Conservation (phyloP, 805 yeast species). For the Candida multigemmis region DNA sequence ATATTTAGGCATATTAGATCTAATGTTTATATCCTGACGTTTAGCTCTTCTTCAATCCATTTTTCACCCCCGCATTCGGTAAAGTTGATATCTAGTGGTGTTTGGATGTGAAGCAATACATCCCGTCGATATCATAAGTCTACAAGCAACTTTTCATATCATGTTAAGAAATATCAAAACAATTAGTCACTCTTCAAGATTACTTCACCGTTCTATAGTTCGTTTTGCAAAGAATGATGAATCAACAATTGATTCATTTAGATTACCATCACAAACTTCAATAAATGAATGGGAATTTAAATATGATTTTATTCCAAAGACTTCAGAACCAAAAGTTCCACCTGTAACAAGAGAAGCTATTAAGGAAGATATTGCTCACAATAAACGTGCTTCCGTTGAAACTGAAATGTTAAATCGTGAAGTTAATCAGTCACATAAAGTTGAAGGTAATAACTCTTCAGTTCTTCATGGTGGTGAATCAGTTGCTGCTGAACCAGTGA, state of each 20-base stretch:
- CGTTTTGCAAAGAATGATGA: conserved; percentile 42
- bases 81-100: too few relatives aligned
- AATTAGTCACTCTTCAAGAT: too few relatives aligned
- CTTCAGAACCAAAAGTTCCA: conserved; percentile 31
- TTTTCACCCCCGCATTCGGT: too few relatives aligned
- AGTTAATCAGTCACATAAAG: conserved; percentile 25
- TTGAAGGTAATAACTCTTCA: conserved; percentile 32
- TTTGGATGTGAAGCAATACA: too few relatives aligned
- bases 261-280: conserved; percentile 38
- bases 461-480: conserved; percentile 36
- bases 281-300: conserved; percentile 43
- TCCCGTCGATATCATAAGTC: too few relatives aligned
- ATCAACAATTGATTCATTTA: conserved; percentile 51
- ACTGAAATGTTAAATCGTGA: conserved; percentile 27
- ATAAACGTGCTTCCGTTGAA: conserved; percentile 27
- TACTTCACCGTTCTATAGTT: conserved; percentile 2
- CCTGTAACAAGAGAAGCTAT: conserved; percentile 40
- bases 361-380: conserved; percentile 38
- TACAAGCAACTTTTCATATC: too few relatives aligned
- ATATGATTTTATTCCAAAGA: conserved; percentile 36
- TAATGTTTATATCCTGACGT: too few relatives aligned
- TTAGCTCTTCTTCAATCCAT: too few relatives aligned
- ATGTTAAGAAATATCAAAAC: background rate
- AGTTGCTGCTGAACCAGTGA: conserved; percentile 28
- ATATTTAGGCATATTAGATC: too few relatives aligned